Evolutionary conservation across 768 basidiomycete species (phyloP).

Genomic region (Mycena galopus): DNA sequence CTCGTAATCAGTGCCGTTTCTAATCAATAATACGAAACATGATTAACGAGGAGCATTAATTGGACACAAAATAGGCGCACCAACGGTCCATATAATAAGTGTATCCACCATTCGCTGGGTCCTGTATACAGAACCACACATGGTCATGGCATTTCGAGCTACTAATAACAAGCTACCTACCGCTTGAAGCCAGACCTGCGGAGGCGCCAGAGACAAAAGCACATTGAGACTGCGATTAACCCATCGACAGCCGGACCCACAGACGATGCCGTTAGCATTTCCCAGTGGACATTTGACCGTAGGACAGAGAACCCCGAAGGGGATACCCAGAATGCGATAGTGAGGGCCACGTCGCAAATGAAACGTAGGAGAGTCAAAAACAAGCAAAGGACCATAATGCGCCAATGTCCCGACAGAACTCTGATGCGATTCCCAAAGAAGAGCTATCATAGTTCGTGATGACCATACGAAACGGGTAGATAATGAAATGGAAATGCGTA

Average conservation of each 20-base stretch:
- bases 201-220: conserved; percentile 4
- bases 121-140: not conserved
- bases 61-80: not conserved
- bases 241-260: not conserved
- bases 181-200: not conserved
- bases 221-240: not conserved
- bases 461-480: no score
- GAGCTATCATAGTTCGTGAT: not conserved
- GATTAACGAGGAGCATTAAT: not conserved
- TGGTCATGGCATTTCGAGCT: not conserved
- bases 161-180: not conserved
- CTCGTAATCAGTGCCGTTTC: not conserved
- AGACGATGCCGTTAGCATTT: not conserved
- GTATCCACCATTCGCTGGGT: conserved; percentile 3
- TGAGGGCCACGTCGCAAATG: not conserved
- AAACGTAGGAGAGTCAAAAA: not conserved
- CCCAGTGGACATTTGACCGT: not conserved
- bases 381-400: not conserved
- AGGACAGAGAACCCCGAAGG: not conserved
- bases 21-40: no score
- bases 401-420: not conserved
- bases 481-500: not conserved
- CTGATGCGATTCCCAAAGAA: conserved; percentile 3
- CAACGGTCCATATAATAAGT: conserved; percentile 8
- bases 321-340: no score